These are phyloP conservation scores for Monascus ruber DNA, from an alignment of 2,329 filamentous ascomycete genomes.

Conservation along the genomic window DNA sequence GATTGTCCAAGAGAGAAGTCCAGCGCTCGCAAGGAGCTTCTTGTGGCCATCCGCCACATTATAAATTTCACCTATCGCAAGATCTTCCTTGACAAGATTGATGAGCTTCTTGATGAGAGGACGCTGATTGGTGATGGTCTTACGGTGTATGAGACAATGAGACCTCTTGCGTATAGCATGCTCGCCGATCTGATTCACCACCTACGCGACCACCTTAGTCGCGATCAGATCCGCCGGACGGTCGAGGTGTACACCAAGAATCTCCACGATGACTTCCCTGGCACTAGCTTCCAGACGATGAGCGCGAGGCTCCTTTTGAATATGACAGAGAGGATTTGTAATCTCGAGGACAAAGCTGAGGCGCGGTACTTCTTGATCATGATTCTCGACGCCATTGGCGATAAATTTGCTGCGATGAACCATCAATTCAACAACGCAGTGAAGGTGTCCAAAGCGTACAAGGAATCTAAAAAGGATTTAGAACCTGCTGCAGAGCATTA, in stretches of 20 bases:
- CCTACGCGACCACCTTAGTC: constrained; percentile 75
- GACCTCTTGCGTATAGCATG: constrained; percentile 95
- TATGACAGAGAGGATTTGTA: constrained; percentile 96
- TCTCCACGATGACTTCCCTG: constrained; percentile 87
- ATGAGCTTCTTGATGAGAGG: constrained; percentile 85
- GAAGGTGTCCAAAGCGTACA: constrained; percentile 82
- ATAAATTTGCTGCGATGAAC: constrained; percentile 98
- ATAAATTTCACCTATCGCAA: constrained; percentile 98
- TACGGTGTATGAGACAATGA: constrained; percentile 93
- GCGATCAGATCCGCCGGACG: constrained; percentile 87
- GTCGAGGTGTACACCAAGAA: constrained; percentile 97
- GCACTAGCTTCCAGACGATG: constrained; percentile 99
- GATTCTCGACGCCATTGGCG: constrained; percentile 94
- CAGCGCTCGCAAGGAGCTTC: constrained; percentile 79
- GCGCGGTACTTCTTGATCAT: constrained; percentile 92
- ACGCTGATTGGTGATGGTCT: constrained; percentile 91
- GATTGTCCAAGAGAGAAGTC: constrained; percentile 95
- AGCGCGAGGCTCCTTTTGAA: constrained; percentile 93
- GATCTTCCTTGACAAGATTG: constrained; percentile 89
- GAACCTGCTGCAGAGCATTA: constrained; percentile 65
- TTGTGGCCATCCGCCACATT: constrained; percentile 94
- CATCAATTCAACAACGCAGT: constrained; percentile 88
- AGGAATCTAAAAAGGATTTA: constrained; percentile 56
- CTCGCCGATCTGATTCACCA: constrained; percentile 96
- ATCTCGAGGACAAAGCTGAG: constrained; percentile 83